Evolutionary conservation across 176 grass and related monocot genomes (phyloP).

Genomic region (Zizania latifolia): DNA sequence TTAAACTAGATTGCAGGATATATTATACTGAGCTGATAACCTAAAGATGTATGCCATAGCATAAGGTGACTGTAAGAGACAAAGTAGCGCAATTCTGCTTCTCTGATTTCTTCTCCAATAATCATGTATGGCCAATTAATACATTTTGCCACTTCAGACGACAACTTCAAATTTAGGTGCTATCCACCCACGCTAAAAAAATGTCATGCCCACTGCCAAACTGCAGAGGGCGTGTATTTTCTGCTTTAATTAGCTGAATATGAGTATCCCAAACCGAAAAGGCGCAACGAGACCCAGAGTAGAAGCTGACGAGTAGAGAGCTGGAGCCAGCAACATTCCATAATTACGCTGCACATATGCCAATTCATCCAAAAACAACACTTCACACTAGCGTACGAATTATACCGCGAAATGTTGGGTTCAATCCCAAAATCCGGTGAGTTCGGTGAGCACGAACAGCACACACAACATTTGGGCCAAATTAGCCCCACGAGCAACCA

Average conservation of each 20-base stretch:
- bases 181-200: not conserved
- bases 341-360: not conserved
- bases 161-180: not conserved
- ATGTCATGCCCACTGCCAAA: not conserved
- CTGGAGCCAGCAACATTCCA: not conserved
- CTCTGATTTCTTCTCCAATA: not conserved
- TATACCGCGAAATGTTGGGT: not conserved
- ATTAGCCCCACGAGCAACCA: not conserved
- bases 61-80: not conserved
- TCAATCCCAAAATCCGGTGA: not conserved
- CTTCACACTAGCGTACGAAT: not conserved
- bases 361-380: not conserved
- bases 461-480: not conserved
- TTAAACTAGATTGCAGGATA: too few species aligned
- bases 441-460: not conserved
- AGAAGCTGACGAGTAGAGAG: not conserved
- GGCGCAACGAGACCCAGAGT: not conserved
- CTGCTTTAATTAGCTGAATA: not conserved
- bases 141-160: not conserved
- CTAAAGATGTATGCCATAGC: not conserved
- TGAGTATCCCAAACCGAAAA: not conserved
- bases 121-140: not conserved
- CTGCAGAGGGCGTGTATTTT: not conserved
- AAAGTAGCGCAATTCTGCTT: not conserved
- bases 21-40: too few species aligned